Percentiles rank a stretch among this genome's conserved stretches.
These are phyloP conservation scores for Raddia distichophylla DNA, from an alignment of 176 grass and related monocot species.

Conservation along the genomic window DNA sequence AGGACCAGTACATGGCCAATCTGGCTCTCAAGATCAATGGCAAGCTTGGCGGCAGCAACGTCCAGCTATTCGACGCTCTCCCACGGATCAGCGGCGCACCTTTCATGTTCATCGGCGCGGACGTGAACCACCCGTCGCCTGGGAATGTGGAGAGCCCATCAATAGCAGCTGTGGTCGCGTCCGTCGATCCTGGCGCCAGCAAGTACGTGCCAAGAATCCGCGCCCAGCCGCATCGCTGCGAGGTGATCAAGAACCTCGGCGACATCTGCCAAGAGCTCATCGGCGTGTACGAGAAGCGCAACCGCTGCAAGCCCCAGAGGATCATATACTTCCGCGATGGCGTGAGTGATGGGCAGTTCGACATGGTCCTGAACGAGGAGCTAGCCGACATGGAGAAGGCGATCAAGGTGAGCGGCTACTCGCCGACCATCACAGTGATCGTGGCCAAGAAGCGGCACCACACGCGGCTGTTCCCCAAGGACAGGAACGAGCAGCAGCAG, in stretches of 20 bases:
- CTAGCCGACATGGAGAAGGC: slow-evolving; percentile 38
- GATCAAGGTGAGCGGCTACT: slow-evolving; percentile 36
- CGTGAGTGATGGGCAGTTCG: slow-evolving; percentile 60
- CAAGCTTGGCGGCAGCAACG: slow-evolving; percentile 64
- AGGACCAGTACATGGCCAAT: slow-evolving; percentile 61
- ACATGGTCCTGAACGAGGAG: slow-evolving; percentile 57
- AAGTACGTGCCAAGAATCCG: slow-evolving; percentile 56
- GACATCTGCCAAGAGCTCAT: slow-evolving; percentile 50
- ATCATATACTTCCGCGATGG: slow-evolving; percentile 76
- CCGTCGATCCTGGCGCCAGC: slow-evolving; percentile 40
- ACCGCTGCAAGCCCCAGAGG: slow-evolving; percentile 34
- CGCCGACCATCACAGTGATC: slow-evolving; percentile 59
- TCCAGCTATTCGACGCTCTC: slow-evolving; percentile 48
- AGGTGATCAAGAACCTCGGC: slow-evolving; percentile 48
- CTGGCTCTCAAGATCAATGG: slow-evolving; percentile 64
- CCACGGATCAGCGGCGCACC: slow-evolving; percentile 35
- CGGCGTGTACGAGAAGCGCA: slow-evolving; percentile 32
- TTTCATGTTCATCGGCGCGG: slow-evolving; percentile 70
- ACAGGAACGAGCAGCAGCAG: background rate
- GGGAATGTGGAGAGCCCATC: slow-evolving; percentile 52
- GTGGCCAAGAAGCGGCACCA: slow-evolving; percentile 65
- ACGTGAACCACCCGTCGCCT: slow-evolving; percentile 62
- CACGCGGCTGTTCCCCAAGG: slow-evolving; percentile 60
- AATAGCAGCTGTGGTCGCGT: slow-evolving; percentile 60
- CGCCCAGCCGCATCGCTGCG: slow-evolving; percentile 38